phyloP scores from a whole-genome alignment of 2,329 filamentous ascomycete genomes.

The Sordariomycetes sp. region DNA sequence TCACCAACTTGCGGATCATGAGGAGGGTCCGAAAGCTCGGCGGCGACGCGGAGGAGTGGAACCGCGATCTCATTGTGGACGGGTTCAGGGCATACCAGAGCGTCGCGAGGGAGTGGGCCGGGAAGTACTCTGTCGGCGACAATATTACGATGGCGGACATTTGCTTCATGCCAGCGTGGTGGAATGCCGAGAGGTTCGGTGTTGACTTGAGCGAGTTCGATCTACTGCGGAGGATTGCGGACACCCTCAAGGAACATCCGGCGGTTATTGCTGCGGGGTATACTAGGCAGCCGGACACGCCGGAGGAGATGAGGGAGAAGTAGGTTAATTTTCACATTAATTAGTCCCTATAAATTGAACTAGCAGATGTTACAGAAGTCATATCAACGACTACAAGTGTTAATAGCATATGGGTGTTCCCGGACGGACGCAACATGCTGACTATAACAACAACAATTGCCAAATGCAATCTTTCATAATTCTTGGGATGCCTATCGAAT shows the following conservation, averaged over 20 bases:
- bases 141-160: constrained; percentile 43
- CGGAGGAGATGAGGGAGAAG: constrained; percentile 15
- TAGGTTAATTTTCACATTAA: neutral
- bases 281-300: constrained; percentile 36
- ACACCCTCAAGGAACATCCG: constrained; percentile 29
- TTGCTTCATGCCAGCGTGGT: constrained; percentile 42
- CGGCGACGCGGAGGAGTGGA: constrained; percentile 32
- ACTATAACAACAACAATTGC: too few relatives aligned
- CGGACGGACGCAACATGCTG: too few relatives aligned
- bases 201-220: constrained; percentile 37
- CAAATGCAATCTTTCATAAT: too few relatives aligned
- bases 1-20: constrained; percentile 42
- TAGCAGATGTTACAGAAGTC: neutral
- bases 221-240: constrained; percentile 28
- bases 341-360: neutral
- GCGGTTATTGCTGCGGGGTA: constrained; percentile 40
- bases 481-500: too few relatives aligned
- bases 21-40: constrained; percentile 30
- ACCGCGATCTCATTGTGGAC: constrained; percentile 31
- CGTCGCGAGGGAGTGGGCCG: constrained; percentile 21
- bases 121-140: constrained; percentile 42
- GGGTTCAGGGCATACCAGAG: constrained; percentile 45
- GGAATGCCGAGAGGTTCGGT: constrained; percentile 40
- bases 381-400: too few relatives aligned
- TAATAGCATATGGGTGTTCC: too few relatives aligned